Evolutionary conservation across 176 grass and related monocot species (phyloP).

Genomic region (Oryza glaberrima): DNA sequence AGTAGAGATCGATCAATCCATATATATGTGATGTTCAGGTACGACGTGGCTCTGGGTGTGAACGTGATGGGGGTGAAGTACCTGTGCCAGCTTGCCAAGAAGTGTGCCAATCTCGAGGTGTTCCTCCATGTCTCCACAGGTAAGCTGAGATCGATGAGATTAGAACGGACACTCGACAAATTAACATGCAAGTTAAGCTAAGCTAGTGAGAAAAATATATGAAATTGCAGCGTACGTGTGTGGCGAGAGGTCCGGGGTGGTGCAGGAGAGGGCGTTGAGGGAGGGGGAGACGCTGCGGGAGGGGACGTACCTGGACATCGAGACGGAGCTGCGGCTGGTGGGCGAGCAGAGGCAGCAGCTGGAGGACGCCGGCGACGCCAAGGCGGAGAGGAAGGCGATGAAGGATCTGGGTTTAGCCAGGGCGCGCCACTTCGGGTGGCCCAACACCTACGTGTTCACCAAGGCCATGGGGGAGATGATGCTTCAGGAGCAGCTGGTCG

Average conservation of each 20-base stretch:
- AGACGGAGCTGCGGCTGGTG: conserved; percentile 51
- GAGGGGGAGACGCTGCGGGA: conserved; percentile 59
- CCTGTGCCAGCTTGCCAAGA: conserved; percentile 54
- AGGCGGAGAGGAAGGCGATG: conserved; percentile 62
- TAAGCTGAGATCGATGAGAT: background rate
- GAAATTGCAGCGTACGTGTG: conserved; percentile 44
- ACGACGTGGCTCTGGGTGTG: conserved; percentile 57
- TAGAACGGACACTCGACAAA: too few relatives aligned
- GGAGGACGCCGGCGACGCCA: conserved; percentile 30
- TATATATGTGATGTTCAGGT: conserved; percentile 20
- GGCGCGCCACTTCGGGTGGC: conserved; percentile 79
- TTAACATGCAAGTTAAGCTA: too few relatives aligned
- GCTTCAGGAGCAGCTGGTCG: conserved; percentile 38
- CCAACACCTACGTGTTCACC: conserved; percentile 95
- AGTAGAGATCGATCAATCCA: background rate
- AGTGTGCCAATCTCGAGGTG: conserved; percentile 68
- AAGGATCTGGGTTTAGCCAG: conserved; percentile 74
- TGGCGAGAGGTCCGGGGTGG: conserved; percentile 60
- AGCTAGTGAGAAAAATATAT: too few relatives aligned
- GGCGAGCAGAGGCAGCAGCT: conserved; percentile 51
- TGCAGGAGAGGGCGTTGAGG: conserved; percentile 57
- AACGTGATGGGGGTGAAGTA: conserved; percentile 64
- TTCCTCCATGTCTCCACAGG: conserved; percentile 88
- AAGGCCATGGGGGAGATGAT: conserved; percentile 92
- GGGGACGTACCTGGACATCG: conserved; percentile 54